These are phyloP conservation scores for Papilionanthe hybrid DNA, from an alignment of 116 monocot species.

Conservation along the genomic window DNA sequence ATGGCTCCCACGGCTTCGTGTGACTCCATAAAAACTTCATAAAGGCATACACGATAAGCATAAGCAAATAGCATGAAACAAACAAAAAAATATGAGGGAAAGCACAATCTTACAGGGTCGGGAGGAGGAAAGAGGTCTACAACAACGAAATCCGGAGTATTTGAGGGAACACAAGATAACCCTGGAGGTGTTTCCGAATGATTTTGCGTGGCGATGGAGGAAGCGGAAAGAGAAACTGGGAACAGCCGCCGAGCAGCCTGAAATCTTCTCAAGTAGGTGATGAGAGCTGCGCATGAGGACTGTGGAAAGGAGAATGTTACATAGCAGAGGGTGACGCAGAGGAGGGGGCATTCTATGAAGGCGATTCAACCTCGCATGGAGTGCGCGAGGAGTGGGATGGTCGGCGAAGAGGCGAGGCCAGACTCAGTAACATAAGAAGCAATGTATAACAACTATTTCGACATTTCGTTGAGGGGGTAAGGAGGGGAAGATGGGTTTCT, in stretches of 20 bases:
- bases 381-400: background rate
- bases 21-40: conserved; percentile 1
- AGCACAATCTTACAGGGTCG: conserved; percentile 6
- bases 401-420: background rate
- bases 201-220: background rate
- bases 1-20: background rate
- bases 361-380: background rate
- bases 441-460: background rate
- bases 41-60: background rate
- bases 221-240: background rate
- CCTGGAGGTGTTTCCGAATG: background rate
- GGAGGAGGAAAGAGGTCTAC: conserved; percentile 1
- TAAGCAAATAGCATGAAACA: background rate
- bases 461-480: background rate
- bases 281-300: conserved; percentile 7
- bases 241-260: background rate
- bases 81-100: background rate
- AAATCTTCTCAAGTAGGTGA: background rate
- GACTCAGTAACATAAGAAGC: background rate
- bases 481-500: background rate
- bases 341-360: conserved; percentile 9
- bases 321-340: background rate
- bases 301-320: background rate
- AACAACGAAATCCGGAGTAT: background rate
- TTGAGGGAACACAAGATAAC: background rate